phyloP scores from a whole-genome alignment of 2,329 filamentous ascomycete species.

The Cercospora sp. region DNA sequence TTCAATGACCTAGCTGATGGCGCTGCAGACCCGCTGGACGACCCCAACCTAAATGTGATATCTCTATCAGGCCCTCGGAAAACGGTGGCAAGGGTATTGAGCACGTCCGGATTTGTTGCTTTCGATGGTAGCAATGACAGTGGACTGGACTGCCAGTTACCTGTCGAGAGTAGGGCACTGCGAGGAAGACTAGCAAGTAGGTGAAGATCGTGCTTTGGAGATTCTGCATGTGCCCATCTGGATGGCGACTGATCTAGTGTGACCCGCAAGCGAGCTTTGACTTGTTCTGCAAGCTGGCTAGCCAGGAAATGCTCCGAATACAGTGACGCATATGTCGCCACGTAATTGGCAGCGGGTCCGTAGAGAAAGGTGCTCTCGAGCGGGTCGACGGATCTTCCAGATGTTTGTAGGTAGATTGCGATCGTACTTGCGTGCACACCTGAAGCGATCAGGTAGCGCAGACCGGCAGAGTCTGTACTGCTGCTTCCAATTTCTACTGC shows the following conservation, averaged over 20 bases:
- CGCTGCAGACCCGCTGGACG: constrained; percentile 32
- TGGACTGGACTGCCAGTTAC: constrained; percentile 41
- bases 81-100: constrained; percentile 56
- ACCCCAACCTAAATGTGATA: constrained; percentile 35
- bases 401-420: constrained; percentile 54
- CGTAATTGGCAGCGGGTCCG: constrained; percentile 57
- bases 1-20: constrained; percentile 38
- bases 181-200: constrained; percentile 60
- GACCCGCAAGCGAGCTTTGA: constrained; percentile 50
- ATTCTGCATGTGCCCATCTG: constrained; percentile 55
- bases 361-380: constrained; percentile 56
- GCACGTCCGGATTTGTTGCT: constrained; percentile 54
- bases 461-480: constrained; percentile 28
- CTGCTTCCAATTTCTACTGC: constrained; percentile 1
- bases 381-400: constrained; percentile 47
- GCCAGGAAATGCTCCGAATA: constrained; percentile 58
- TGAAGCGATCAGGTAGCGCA: constrained; percentile 55
- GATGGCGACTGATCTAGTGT: constrained; percentile 48
- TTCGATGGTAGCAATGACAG: constrained; percentile 54
- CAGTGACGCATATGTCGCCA: constrained; percentile 56
- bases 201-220: constrained; percentile 57
- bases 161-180: constrained; percentile 49
- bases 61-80: constrained; percentile 54
- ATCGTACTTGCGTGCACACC: constrained; percentile 54
- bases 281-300: constrained; percentile 45